Base-by-base conservation (phyloP, 2,329 filamentous ascomycete species). In the Phaeoacremonium minimum region DNA sequence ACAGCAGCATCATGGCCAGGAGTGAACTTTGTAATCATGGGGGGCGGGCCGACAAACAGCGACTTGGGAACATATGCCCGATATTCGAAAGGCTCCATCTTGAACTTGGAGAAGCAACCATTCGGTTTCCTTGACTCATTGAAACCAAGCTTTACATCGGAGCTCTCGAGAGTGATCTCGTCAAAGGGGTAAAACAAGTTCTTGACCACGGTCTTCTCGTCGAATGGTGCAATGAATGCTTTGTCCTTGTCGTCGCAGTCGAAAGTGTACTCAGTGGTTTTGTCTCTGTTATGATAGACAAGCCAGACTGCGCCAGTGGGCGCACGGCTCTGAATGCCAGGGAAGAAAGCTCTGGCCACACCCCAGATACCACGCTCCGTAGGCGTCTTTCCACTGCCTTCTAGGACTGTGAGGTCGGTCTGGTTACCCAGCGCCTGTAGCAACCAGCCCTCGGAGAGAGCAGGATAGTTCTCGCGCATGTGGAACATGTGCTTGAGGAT, bases 101-200 rank as follows among this genome's bases (percentile, higher is more conserved):
- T 70, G 33, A 83, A 53, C 18, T 54, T 64, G 18, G 61, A 55
- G 3, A 80, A 46, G 47, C 79, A 83, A 2, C 80, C 80, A 42
- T 77, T 78, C 32, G 50, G 57, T 5, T 66, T 55, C 1, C 52
- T 59, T 1, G 68, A 69, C 3, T 63, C 63, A 37, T 69, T 67
- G 30, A 75, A 61, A 11, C 64, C 64, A 28, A 77, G 61, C 18
- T 58, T 59, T 5, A 62, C 53, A 2, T 61, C 52, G 2, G 74
- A 71, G 2, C 55, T 50, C 33, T 63, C 61, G n/a, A 83, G 57
- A 0, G 57, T 67, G 38, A 71, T 60, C 42, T 76, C 67, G 19
- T 79, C 75, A 44, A 75, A 77, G 1, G 78, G 77, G 49, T 73
- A 75, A 50, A 84, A 80, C n/a, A 84, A 49, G 48, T 81, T 81